These are phyloP conservation scores for Mucor saturninus DNA, from an alignment of 371 early-diverging fungal genomes.

Conservation along the genomic window DNA sequence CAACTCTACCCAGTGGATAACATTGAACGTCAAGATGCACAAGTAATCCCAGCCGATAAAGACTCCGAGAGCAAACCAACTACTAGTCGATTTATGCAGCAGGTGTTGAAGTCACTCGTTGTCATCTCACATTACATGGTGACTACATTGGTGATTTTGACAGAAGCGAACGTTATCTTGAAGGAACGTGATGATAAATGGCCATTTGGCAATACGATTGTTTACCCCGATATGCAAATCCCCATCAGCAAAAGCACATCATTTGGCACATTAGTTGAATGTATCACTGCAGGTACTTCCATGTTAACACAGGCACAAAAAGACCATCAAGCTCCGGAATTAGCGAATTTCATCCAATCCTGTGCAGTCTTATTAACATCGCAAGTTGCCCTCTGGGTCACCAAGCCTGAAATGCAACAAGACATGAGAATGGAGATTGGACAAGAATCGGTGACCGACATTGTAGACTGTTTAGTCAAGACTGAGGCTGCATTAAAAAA, in stretches of 20 bases:
- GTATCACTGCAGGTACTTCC: slow-evolving; percentile 27
- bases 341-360: slow-evolving; percentile 34
- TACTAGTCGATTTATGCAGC: slow-evolving; percentile 21
- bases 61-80: not conserved
- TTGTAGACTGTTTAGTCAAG: slow-evolving; percentile 28
- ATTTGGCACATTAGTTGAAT: slow-evolving; percentile 44
- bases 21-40: slow-evolving; percentile 34
- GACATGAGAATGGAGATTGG: slow-evolving; percentile 33
- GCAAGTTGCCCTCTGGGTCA: slow-evolving; percentile 41
- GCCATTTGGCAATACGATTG: slow-evolving; percentile 45
- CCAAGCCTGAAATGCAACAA: slow-evolving; percentile 35
- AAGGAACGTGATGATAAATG: slow-evolving; percentile 25
- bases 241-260: slow-evolving; percentile 21
- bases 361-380: slow-evolving; percentile 34
- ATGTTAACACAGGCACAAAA: slow-evolving; percentile 31
- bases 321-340: not conserved
- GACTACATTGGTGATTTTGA: slow-evolving; percentile 29
- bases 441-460: slow-evolving; percentile 35
- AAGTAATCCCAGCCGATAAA: not conserved
- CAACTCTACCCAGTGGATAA: slow-evolving; percentile 46
- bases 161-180: slow-evolving; percentile 28
- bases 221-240: slow-evolving; percentile 32
- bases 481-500: slow-evolving; percentile 15
- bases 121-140: slow-evolving; percentile 18
- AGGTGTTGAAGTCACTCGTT: slow-evolving; percentile 4